Evolutionary conservation across 805 yeast species (phyloP).

Genomic region (Pichia exigua): DNA sequence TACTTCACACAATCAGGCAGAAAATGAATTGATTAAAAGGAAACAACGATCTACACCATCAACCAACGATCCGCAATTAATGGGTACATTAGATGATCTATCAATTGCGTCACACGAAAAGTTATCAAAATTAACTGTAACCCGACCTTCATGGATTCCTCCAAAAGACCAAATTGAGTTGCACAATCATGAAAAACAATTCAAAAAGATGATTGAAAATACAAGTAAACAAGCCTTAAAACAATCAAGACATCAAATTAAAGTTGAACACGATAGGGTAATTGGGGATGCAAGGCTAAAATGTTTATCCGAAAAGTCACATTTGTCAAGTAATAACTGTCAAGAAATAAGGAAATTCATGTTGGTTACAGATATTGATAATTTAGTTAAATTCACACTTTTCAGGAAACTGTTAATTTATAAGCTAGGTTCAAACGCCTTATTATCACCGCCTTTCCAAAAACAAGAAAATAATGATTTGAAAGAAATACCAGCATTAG

Average conservation of each 20-base stretch:
- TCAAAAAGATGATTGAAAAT: conserved; percentile 31
- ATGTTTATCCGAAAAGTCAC: conserved; percentile 22
- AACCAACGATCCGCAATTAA: conserved; percentile 18
- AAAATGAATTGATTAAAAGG: conserved; percentile 31
- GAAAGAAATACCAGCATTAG: neutral
- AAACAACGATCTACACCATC: conserved; percentile 2
- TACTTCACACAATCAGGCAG: conserved; percentile 29
- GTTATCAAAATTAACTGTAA: conserved; percentile 43
- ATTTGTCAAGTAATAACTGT: conserved; percentile 23
- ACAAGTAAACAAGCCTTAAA: conserved; percentile 27
- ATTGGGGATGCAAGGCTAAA: conserved; percentile 29
- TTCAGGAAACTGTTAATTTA: conserved; percentile 15
- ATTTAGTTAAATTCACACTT: conserved; percentile 14
- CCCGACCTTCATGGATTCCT: conserved; percentile 68
- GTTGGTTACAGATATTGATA: conserved; percentile 26
- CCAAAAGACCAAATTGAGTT: conserved; percentile 52
- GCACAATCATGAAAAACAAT: conserved; percentile 48
- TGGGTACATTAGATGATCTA: conserved; percentile 43
- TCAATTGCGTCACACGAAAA: conserved; percentile 55
- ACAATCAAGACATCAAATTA: conserved; percentile 27
- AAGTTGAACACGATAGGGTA: conserved; percentile 25
- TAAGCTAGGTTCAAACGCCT: conserved; percentile 1
- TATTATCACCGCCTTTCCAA: conserved; percentile 3
- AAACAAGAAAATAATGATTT: neutral
- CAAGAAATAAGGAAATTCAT: conserved; percentile 28